Conservation (phyloP, 1,284 basidiomycete genomes). For the Apiotrichum gamsii region DNA sequence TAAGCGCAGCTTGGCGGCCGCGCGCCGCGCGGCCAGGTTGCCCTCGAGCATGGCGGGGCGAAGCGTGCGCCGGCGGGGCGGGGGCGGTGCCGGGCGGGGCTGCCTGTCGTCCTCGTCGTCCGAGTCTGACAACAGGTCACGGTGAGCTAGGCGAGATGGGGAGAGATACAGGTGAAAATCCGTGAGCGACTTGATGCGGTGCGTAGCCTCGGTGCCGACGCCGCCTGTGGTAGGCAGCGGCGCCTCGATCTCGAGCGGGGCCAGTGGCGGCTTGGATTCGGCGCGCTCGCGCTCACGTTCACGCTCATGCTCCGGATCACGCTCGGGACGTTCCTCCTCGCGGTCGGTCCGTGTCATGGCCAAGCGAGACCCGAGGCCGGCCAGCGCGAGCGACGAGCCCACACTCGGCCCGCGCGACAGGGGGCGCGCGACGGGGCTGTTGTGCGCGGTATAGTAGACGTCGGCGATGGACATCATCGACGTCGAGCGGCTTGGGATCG, state of each 20-base stretch:
- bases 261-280: background rate
- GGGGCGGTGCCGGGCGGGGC: background rate
- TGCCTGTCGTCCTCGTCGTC: constrained; percentile 20
- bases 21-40: constrained; percentile 15
- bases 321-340: background rate
- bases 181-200: constrained; percentile 38
- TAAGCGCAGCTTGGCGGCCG: constrained; percentile 3
- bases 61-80: constrained; percentile 12
- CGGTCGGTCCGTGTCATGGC: constrained; percentile 15
- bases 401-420: constrained; percentile 7
- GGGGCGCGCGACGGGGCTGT: constrained; percentile 8
- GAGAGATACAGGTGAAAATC: constrained; percentile 47
- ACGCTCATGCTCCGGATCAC: too few relatives aligned
- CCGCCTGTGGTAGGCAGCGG: too few relatives aligned
- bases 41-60: constrained; percentile 27
- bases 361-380: constrained; percentile 6
- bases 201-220: constrained; percentile 9
- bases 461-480: constrained; percentile 41
- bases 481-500: constrained; percentile 7
- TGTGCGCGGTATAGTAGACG: constrained; percentile 38
- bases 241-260: too few relatives aligned
- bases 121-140: constrained; percentile 38
- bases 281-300: constrained; percentile 1
- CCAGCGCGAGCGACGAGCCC: constrained; percentile 5
- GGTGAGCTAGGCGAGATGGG: constrained; percentile 39